Conservation (phyloP, 2,329 filamentous ascomycete genomes). For the Penicillium hesseltinei region DNA sequence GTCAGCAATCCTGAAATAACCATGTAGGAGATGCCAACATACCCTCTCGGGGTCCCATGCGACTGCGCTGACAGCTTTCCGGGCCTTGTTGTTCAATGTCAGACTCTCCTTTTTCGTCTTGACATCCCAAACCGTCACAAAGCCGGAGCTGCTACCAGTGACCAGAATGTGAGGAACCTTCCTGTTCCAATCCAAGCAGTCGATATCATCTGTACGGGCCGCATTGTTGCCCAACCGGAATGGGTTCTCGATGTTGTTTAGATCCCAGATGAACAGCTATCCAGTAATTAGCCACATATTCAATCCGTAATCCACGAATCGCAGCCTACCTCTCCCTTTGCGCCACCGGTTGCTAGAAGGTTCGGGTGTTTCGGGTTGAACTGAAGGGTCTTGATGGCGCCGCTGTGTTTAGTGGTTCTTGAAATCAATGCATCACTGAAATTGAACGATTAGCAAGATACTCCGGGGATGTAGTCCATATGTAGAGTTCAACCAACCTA, state of each 20-base stretch:
- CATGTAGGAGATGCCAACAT: background rate
- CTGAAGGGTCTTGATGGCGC: constrained; percentile 88
- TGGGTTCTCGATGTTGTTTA: constrained; percentile 83
- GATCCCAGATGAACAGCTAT: constrained; percentile 83
- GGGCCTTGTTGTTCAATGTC: constrained; percentile 82
- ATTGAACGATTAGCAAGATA: constrained; percentile 17
- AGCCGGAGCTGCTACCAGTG: constrained; percentile 87
- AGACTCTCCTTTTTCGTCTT: constrained; percentile 97
- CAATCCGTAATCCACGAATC: background rate
- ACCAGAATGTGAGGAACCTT: constrained; percentile 96
- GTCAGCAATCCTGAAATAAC: background rate
- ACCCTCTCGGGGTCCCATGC: constrained; percentile 94
- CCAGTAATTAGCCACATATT: constrained; percentile 4
- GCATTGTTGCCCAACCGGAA: constrained; percentile 85
- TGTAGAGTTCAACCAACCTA: constrained; percentile 41
- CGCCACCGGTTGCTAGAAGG: constrained; percentile 85
- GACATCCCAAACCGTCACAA: constrained; percentile 97
- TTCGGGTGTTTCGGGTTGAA: constrained; percentile 94
- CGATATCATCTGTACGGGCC: constrained; percentile 89
- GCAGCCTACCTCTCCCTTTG: constrained; percentile 69
- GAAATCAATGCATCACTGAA: constrained; percentile 74
- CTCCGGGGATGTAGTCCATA: background rate
- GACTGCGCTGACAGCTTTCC: constrained; percentile 91
- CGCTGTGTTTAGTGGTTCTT: constrained; percentile 83
- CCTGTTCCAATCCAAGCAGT: constrained; percentile 97